Base-by-base conservation (phyloP, 148 eudicot species). In the Nyssa sinensis region DNA sequence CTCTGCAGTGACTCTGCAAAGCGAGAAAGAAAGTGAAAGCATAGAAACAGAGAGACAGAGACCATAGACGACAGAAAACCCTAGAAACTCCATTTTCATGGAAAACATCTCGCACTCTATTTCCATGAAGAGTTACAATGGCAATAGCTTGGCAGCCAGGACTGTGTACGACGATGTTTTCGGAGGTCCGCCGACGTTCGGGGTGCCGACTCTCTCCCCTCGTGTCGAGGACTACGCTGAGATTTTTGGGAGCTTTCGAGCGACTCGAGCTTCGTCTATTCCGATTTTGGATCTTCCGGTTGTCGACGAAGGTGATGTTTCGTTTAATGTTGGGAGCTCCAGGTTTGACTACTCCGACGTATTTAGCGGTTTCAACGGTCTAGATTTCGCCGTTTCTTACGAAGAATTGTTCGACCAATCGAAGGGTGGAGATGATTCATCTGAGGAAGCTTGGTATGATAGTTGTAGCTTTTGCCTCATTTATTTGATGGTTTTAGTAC, bases 221-320 rank as follows among this genome's bases (percentile, higher is more conserved):
- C 88, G 94, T 12, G 74, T 84, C 24, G 89, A 90, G 37, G 97
- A 95, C 81, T 95, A 95, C 78, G 57, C 82, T 32, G 99, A 95
- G 87, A 93, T 95, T 71, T 95, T 95, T 72, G 85, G 91, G 29
- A 81, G 86, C 24, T 90, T 89, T 65, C 89, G 80, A 75, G 76
- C 84, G 7, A 62, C 85, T 60, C 79, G 78, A 55, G 82, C 78
- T 69, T 87, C 90, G 0, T 92, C 97, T 0, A 92, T 95, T 63
- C 99, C 99, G 12, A 72, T 95, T 27, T 91, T 96, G 39, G 90
- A 93, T 79, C 96, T 93, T 74, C 98, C 99, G 13, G 72, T 85
- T 19, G 73, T 77, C 32, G 80, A 73, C 51, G 77, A 65, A 7
- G 70, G 62, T 55, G 77, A 78, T 25, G 79, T 80, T 34, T 75